Evolutionary conservation across 352 stramenopile genomes (phyloP).

Genomic region (Pythium insidiosum): DNA sequence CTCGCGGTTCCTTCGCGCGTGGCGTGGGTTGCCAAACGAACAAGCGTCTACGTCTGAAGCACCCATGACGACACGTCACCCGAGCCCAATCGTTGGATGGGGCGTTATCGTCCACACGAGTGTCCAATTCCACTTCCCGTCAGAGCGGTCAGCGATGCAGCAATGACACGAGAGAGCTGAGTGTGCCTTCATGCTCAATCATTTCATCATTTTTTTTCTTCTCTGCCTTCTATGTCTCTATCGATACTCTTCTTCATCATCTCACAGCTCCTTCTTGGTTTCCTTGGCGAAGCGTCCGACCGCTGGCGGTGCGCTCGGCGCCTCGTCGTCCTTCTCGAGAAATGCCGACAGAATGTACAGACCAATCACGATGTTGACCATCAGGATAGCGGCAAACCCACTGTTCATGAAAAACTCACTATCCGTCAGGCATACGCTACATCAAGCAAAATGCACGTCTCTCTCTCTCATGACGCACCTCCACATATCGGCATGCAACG

Average conservation of each 20-base stretch:
- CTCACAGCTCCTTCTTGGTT: slow-evolving; percentile 22
- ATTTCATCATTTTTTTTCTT: too few relatives aligned
- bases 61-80: too few relatives aligned
- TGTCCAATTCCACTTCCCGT: too few relatives aligned
- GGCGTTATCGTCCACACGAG: not conserved
- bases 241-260: not conserved
- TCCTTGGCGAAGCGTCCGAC: slow-evolving; percentile 48
- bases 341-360: slow-evolving; percentile 72
- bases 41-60: too few relatives aligned
- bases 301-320: slow-evolving; percentile 28
- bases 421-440: not conserved
- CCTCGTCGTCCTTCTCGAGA: slow-evolving; percentile 42
- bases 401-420: slow-evolving; percentile 21
- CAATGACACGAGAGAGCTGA: too few relatives aligned
- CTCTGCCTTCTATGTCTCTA: too few relatives aligned
- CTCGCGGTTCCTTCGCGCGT: too few relatives aligned
- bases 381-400: slow-evolving; percentile 57
- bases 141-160: too few relatives aligned
- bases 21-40: too few relatives aligned
- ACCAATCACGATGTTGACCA: slow-evolving; percentile 72
- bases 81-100: not conserved
- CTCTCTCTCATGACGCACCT: slow-evolving; percentile 23
- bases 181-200: too few relatives aligned
- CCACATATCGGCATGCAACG: slow-evolving; percentile 53
- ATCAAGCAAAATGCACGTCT: not conserved